These are phyloP conservation scores for Centella asiatica DNA, from an alignment of 129 eudicot genomes.

Conservation along the genomic window DNA sequence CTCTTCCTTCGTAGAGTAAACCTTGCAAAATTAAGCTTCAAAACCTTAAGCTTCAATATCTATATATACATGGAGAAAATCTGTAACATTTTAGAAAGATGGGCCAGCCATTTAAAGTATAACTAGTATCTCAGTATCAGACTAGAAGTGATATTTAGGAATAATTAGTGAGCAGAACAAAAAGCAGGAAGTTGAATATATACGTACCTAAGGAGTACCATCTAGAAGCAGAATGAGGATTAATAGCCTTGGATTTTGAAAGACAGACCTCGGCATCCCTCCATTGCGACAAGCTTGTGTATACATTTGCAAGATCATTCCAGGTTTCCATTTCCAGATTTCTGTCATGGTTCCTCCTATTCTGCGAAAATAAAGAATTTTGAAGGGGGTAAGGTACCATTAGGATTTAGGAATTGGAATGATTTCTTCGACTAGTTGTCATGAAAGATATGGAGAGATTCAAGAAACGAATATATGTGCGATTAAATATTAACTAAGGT, in stretches of 20 bases:
- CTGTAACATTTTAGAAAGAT: no score
- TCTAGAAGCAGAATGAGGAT: slow-evolving; percentile 80
- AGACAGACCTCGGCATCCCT: slow-evolving; percentile 82
- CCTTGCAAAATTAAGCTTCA: slow-evolving; percentile 34
- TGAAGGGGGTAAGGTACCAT: background rate
- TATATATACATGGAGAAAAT: no score
- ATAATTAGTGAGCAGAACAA: background rate
- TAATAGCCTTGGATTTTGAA: slow-evolving; percentile 63
- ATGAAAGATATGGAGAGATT: background rate
- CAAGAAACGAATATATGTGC: background rate
- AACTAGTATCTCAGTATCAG: no score
- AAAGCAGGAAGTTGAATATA: background rate
- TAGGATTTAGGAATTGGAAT: background rate
- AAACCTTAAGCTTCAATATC: background rate
- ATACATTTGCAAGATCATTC: slow-evolving; percentile 89
- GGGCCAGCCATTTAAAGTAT: no score
- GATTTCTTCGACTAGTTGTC: background rate
- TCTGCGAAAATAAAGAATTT: slow-evolving; percentile 31
- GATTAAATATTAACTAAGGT: background rate
- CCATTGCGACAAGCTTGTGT: slow-evolving; percentile 77
- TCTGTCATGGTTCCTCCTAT: slow-evolving; percentile 33
- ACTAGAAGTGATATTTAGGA: no score
- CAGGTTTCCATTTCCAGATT: slow-evolving; percentile 83
- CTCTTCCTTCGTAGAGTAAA: slow-evolving; percentile 64
- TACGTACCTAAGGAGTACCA: slow-evolving; percentile 65